A percentile compares a stretch with the other conserved stretches of the same genome.
phyloP scores from a whole-genome alignment of 2,329 filamentous ascomycete species.

The Penicillium janthinellum region DNA sequence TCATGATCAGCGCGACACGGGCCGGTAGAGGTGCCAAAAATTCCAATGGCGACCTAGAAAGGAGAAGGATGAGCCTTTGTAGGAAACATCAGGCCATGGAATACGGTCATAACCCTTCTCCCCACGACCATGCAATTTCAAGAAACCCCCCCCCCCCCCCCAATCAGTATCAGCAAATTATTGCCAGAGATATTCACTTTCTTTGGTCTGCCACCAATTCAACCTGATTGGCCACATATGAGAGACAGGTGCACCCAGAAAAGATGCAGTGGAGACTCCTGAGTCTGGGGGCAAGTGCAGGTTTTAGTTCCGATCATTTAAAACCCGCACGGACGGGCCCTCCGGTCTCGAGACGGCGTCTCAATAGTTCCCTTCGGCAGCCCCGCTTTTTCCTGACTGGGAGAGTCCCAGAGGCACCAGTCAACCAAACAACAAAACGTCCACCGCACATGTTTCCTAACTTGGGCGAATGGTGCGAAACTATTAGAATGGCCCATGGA shows the following conservation, averaged over 20 bases:
- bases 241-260: background rate
- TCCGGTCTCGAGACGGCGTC: conserved; percentile 2
- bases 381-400: background rate
- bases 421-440: background rate
- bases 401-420: too few relatives aligned
- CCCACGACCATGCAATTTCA: background rate
- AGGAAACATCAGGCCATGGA: background rate
- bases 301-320: background rate
- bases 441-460: background rate
- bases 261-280: background rate
- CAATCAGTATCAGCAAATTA: background rate
- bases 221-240: background rate
- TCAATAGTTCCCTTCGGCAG: conserved; percentile 2
- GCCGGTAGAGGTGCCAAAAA: background rate
- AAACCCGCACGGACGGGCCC: background rate
- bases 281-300: background rate
- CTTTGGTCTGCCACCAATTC: background rate
- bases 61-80: background rate
- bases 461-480: background rate
- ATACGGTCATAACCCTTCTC: background rate
- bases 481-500: background rate
- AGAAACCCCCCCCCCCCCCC: background rate
- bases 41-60: background rate
- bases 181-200: background rate
- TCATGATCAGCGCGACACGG: background rate